Evolutionary conservation across 495 filamentous ascomycete genomes (phyloP).

Genomic region (Tuber indicum): DNA sequence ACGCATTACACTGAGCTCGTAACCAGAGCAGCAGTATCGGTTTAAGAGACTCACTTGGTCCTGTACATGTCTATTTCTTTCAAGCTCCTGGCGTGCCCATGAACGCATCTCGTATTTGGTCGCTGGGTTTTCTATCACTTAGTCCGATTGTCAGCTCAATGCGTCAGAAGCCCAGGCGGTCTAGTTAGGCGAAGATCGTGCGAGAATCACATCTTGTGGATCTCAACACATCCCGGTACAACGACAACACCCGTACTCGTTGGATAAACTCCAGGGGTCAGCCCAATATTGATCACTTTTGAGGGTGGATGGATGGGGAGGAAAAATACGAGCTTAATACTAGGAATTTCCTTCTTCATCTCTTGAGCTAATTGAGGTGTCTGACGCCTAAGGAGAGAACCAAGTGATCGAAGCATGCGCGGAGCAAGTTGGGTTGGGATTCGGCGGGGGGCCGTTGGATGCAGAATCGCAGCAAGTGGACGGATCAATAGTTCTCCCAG

Average conservation of each 20-base stretch:
- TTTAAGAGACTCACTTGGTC: slow-evolving; percentile 17
- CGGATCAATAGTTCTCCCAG: not conserved
- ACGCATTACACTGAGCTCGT: not conserved
- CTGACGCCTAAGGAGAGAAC: not conserved
- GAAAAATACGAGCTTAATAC: not conserved
- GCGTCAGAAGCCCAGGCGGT: not conserved
- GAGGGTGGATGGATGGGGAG: not conserved
- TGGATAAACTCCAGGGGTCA: slow-evolving; percentile 28
- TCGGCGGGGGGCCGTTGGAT: not conserved
- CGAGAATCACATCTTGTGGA: slow-evolving; percentile 20
- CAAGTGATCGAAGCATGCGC: not conserved
- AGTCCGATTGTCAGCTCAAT: slow-evolving; percentile 44
- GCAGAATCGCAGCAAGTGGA: not conserved
- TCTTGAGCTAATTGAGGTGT: not conserved
- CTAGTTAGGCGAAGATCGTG: not conserved
- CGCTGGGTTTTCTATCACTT: slow-evolving; percentile 20
- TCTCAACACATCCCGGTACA: slow-evolving; percentile 31
- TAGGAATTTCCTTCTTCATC: not conserved
- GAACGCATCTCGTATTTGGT: slow-evolving; percentile 15
- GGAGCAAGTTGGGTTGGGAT: not conserved
- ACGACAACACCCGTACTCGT: slow-evolving; percentile 17
- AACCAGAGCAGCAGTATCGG: not conserved
- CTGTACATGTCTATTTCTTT: slow-evolving; percentile 21
- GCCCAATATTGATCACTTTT: not conserved
- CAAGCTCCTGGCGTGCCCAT: slow-evolving; percentile 20